Evolutionary conservation across 306 rosid genomes (phyloP).

Genomic region (Glycyrrhiza uralensis): DNA sequence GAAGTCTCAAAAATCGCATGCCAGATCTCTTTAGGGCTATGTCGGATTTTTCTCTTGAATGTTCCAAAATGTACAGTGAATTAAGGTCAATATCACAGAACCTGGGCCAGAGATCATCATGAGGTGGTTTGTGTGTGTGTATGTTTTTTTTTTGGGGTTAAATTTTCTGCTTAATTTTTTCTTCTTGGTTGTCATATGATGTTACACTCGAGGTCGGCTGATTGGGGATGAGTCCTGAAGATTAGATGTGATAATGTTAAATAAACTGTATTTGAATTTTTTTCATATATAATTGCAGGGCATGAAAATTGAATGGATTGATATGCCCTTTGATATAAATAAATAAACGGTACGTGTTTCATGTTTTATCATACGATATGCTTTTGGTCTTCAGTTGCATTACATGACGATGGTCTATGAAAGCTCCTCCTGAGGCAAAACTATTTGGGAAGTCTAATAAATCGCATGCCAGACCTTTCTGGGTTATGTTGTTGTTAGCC

Average conservation of each 20-base stretch:
- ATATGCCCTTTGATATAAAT: neutral
- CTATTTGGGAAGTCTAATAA: no score
- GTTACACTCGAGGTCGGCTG: slow-evolving; percentile 15
- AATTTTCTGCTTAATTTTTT: slow-evolving; percentile 20
- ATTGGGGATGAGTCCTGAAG: slow-evolving; percentile 32
- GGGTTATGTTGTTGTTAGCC: no score
- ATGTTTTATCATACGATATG: neutral
- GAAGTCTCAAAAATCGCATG: slow-evolving; percentile 57
- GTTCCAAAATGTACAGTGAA: slow-evolving; percentile 64
- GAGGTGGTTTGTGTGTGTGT: slow-evolving; percentile 19
- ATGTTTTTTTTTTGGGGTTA: neutral
- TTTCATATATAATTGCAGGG: neutral
- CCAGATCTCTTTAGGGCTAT: slow-evolving; percentile 84
- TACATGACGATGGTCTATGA: no score
- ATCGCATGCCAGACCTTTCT: no score
- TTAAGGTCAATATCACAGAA: slow-evolving; percentile 45
- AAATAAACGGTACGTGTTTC: neutral
- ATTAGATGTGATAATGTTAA: slow-evolving; percentile 22
- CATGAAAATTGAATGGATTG: slow-evolving; percentile 4
- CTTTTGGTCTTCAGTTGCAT: neutral
- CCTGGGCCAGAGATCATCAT: slow-evolving; percentile 40
- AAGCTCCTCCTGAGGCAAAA: no score
- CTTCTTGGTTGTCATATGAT: slow-evolving; percentile 14
- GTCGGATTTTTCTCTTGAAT: slow-evolving; percentile 50
- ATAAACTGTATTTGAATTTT: slow-evolving; percentile 9